Evolutionary conservation across 2,329 filamentous ascomycete species (phyloP).

Genomic region (Diaporthe nobilis): DNA sequence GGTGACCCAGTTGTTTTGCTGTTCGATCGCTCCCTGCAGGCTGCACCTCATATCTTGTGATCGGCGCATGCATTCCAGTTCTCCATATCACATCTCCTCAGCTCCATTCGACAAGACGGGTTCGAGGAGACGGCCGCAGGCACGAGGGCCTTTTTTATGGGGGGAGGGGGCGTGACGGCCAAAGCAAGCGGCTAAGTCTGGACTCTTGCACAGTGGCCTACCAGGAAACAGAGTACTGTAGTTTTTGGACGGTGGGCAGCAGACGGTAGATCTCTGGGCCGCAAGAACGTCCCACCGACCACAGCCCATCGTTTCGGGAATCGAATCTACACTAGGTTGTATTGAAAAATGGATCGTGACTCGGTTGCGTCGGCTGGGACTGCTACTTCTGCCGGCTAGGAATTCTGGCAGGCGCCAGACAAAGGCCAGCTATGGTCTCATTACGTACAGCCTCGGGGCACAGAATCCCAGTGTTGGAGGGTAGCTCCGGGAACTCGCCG

Average conservation of each 20-base stretch:
- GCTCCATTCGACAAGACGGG: slow-evolving; percentile 14
- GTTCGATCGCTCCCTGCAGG: slow-evolving; percentile 30
- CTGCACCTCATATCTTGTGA: slow-evolving; percentile 31
- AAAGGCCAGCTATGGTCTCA: neutral
- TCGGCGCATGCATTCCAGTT: slow-evolving; percentile 34
- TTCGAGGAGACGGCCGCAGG: slow-evolving; percentile 23
- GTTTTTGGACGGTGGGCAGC: neutral
- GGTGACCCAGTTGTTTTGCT: slow-evolving; percentile 16
- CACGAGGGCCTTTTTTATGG: slow-evolving; percentile 21
- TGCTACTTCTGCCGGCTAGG: slow-evolving; percentile 25
- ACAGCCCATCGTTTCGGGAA: slow-evolving; percentile 19
- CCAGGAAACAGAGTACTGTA: neutral
- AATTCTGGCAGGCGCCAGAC: slow-evolving; percentile 17
- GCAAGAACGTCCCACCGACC: slow-evolving; percentile 5
- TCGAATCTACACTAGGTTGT: slow-evolving; percentile 6
- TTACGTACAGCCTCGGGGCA: slow-evolving; percentile 40
- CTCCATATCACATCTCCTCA: slow-evolving; percentile 13
- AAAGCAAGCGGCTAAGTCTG: slow-evolving; percentile 8
- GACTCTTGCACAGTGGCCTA: slow-evolving; percentile 1
- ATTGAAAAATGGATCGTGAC: neutral
- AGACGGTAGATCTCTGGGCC: neutral
- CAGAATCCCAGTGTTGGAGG: neutral
- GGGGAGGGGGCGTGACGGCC: neutral
- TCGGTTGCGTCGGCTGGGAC: slow-evolving; percentile 32
- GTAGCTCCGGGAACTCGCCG: slow-evolving; percentile 37